Conservation (phyloP, 176 grass and related monocot genomes). For the Guadua angustifolia region DNA sequence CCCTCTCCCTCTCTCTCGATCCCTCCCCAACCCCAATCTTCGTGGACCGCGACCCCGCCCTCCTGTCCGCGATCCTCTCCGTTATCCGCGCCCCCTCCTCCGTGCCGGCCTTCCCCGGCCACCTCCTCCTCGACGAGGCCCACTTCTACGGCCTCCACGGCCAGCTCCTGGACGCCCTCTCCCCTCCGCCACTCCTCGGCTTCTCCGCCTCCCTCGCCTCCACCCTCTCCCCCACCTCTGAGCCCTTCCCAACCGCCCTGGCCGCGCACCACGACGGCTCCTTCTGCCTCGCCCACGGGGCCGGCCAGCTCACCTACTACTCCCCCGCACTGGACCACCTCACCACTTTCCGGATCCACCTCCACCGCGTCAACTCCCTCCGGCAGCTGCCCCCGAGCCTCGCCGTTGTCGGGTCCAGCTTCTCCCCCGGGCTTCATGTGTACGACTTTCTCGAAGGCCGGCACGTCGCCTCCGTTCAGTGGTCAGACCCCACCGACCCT, state of each 20-base stretch:
- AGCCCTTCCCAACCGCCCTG: conserved; percentile 69
- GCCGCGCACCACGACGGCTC: conserved; percentile 69
- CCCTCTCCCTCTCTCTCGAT: conserved; percentile 48
- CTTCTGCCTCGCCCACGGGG: conserved; percentile 73
- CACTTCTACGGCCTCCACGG: conserved; percentile 64
- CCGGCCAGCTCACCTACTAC: conserved; percentile 67
- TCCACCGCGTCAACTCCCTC: conserved; percentile 67
- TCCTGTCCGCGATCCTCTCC: conserved; percentile 64
- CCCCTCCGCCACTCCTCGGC: conserved; percentile 77
- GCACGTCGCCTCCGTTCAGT: conserved; percentile 68
- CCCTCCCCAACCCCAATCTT: conserved; percentile 45
- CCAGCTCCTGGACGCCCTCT: conserved; percentile 57
- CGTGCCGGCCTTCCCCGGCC: conserved; percentile 40
- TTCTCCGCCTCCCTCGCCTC: conserved; percentile 63
- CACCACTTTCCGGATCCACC: conserved; percentile 71
- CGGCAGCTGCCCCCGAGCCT: conserved; percentile 49
- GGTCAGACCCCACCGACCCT: conserved; percentile 67
- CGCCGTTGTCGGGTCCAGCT: conserved; percentile 55
- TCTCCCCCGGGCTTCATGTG: conserved; percentile 69
- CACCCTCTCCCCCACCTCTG: conserved; percentile 62
- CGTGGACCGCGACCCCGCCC: conserved; percentile 71
- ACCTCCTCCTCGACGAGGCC: conserved; percentile 65
- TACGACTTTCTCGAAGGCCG: conserved; percentile 59
- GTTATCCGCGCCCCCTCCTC: conserved; percentile 63
- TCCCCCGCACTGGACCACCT: conserved; percentile 55